Evolutionary conservation across 257 asterid genomes (phyloP).

Genomic region (Nicotiana tomentosiformis): DNA sequence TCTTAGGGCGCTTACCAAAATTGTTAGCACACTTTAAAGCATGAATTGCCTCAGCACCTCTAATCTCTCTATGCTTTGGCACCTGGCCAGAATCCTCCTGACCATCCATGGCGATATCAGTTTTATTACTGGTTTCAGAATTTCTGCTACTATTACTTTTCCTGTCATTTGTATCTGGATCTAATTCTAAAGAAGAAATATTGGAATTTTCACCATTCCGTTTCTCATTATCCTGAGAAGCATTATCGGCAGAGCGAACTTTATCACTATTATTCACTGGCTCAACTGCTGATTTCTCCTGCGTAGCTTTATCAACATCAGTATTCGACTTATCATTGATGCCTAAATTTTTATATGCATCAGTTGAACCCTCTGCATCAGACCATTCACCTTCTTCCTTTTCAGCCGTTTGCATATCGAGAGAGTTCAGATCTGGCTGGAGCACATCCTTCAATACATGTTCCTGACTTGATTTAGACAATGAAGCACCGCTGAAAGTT

Average conservation of each 20-base stretch:
- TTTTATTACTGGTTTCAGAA: conserved; percentile 25
- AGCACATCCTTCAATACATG: conserved; percentile 34
- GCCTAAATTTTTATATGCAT: conserved; percentile 28
- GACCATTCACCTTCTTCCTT: conserved; percentile 99
- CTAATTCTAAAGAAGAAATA: conserved; percentile 24
- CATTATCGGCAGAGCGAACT: conserved; percentile 25
- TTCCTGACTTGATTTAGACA: conserved; percentile 32
- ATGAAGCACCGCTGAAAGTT: conserved; percentile 27
- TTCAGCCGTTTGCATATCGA: conserved; percentile 45
- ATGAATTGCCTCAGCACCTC: conserved; percentile 76
- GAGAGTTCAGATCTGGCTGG: conserved; percentile 35
- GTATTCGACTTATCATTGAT: conserved; percentile 36
- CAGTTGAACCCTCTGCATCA: conserved; percentile 74
- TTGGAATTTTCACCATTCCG: conserved; percentile 44
- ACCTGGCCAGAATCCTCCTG: conserved; percentile 57
- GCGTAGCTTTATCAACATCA: conserved; percentile 31
- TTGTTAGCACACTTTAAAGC: conserved; percentile 60
- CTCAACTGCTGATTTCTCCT: conserved; percentile 39
- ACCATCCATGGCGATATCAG: conserved; percentile 36
- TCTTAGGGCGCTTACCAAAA: conserved; percentile 75
- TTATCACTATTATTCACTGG: conserved; percentile 25
- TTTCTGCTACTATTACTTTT: conserved; percentile 29
- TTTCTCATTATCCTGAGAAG: conserved; percentile 30
- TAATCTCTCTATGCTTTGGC: conserved; percentile 65
- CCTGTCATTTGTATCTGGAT: conserved; percentile 54